These are phyloP conservation scores for Huntiella moniliformis DNA, from an alignment of 2,329 filamentous ascomycete species.

Conservation along the genomic window DNA sequence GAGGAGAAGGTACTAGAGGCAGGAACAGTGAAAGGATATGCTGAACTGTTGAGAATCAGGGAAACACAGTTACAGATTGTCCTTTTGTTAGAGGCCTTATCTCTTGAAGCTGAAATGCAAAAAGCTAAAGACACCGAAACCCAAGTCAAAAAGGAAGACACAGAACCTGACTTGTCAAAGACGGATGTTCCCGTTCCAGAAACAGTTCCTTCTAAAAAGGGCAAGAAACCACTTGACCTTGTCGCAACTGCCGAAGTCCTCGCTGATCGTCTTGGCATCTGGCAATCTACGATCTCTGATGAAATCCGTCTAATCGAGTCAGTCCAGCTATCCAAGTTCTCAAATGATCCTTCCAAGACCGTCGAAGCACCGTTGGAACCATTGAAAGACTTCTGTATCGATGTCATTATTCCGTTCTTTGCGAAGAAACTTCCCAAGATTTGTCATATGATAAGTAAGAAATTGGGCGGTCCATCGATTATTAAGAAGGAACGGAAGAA, in stretches of 20 bases:
- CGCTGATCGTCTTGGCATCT: conserved; percentile 63
- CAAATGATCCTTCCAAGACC: conserved; percentile 20
- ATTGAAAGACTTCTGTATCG: conserved; percentile 57
- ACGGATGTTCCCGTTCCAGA: conserved; percentile 11
- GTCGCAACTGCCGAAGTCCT: conserved; percentile 50
- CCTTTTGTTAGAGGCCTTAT: conserved; percentile 56
- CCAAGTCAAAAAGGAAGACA: conserved; percentile 21
- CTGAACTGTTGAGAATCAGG: conserved; percentile 48
- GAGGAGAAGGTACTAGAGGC: conserved; percentile 27
- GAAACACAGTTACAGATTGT: conserved; percentile 72
- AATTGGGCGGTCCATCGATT: conserved; percentile 53
- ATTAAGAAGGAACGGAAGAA: conserved; percentile 1
- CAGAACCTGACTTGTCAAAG: conserved; percentile 18
- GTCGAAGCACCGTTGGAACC: conserved; percentile 36
- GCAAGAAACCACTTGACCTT: conserved; percentile 40
- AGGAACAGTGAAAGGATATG: conserved; percentile 39
- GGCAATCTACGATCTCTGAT: conserved; percentile 56
- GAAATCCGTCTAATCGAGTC: conserved; percentile 32
- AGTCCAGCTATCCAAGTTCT: conserved; percentile 22
- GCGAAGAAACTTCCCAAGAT: conserved; percentile 55
- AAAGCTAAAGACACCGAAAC: conserved; percentile 23
- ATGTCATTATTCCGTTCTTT: conserved; percentile 68
- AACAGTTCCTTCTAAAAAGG: conserved; percentile 28
- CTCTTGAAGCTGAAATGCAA: conserved; percentile 34
- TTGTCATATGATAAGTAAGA: conserved; percentile 52